Conservation (phyloP, 164 flowering plant species). For the Magnolia kwangsiensis region DNA sequence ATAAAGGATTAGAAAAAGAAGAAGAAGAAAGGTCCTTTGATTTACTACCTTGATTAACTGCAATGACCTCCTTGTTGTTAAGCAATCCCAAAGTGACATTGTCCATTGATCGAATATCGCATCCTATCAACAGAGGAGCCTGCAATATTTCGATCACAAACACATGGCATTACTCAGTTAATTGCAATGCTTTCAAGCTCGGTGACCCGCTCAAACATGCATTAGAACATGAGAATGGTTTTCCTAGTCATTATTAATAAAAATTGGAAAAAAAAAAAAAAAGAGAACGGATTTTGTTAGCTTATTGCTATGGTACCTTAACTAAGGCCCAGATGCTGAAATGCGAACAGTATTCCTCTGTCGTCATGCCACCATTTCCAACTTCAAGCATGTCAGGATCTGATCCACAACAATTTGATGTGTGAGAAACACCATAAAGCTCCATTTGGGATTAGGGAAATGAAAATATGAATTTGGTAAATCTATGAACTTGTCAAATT, state of each 20-base stretch:
- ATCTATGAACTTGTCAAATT: too few species aligned
- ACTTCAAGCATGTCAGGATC: slow-evolving; percentile 96
- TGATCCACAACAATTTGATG: slow-evolving; percentile 13
- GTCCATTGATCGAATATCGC: slow-evolving; percentile 56
- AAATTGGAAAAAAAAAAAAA: too few species aligned
- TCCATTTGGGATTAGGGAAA: too few species aligned
- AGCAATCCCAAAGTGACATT: slow-evolving; percentile 38
- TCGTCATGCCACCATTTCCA: slow-evolving; percentile 84
- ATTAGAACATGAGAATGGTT: not conserved
- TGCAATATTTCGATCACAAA: slow-evolving; percentile 12
- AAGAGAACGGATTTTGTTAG: not conserved
- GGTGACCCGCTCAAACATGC: not conserved
- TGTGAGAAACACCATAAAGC: not conserved
- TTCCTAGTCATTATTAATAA: too few species aligned
- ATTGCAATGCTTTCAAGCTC: not conserved
- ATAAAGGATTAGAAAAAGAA: too few species aligned
- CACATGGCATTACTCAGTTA: not conserved
- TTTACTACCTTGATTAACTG: slow-evolving; percentile 64
- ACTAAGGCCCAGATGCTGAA: slow-evolving; percentile 87
- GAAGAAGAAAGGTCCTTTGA: not conserved
- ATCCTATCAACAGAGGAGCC: slow-evolving; percentile 83
- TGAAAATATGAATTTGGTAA: too few species aligned
- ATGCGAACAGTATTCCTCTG: slow-evolving; percentile 72
- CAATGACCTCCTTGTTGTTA: slow-evolving; percentile 69
- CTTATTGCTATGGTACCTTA: slow-evolving; percentile 36